phyloP scores from a whole-genome alignment of 805 yeast species.

The Saccharomycopsis amapae region DNA sequence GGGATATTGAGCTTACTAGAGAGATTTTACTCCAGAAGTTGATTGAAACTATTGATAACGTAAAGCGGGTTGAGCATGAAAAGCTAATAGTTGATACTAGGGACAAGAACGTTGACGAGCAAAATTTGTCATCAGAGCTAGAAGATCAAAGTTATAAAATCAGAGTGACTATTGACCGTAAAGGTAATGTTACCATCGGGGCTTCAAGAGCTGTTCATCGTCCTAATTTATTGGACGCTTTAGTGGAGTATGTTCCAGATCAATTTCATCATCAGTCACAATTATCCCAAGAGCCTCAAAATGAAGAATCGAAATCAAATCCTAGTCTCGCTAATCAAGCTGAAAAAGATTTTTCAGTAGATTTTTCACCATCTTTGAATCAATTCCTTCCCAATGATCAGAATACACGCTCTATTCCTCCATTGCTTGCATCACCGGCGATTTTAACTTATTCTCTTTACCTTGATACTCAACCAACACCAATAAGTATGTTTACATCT shows the following conservation, averaged over 20 bases:
- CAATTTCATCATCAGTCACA: constrained; percentile 18
- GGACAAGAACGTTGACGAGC: constrained; percentile 10
- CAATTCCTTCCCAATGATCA: too few species aligned
- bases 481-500: constrained; percentile 70
- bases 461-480: constrained; percentile 45
- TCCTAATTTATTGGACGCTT: constrained; percentile 24
- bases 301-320: too few species aligned
- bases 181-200: constrained; percentile 33
- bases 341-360: too few species aligned
- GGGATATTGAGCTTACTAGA: constrained; percentile 38
- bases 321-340: constrained; percentile 21
- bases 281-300: too few species aligned
- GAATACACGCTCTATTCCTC: too few species aligned
- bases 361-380: too few species aligned
- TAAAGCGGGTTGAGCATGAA: constrained; percentile 23
- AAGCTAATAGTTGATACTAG: constrained; percentile 9
- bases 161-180: constrained; percentile 36
- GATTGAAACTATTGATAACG: constrained; percentile 31
- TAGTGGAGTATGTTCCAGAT: background rate
- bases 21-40: constrained; percentile 37
- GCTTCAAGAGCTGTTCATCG: constrained; percentile 25
- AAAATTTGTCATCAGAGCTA: constrained; percentile 26
- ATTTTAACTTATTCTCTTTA: constrained; percentile 51
- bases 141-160: constrained; percentile 39
- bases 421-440: constrained; percentile 22